Percentiles rank a stretch among this genome's conserved stretches.
Conservation (phyloP, 257 asterid genomes). For the Przewalskia tangutica region DNA sequence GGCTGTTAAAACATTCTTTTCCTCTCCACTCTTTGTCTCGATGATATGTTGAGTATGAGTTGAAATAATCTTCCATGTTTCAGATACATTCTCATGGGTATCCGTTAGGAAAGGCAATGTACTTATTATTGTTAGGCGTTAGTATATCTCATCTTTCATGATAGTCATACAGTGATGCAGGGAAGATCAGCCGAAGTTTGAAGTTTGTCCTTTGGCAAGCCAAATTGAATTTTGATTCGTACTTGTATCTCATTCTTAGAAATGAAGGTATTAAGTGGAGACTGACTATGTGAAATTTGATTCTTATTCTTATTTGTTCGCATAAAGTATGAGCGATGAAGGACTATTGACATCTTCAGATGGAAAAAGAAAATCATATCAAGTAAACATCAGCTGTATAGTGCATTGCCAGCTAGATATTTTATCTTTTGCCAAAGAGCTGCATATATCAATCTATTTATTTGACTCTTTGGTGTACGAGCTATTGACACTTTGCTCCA, state of each 20-base stretch:
- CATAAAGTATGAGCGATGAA: neutral
- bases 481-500: neutral
- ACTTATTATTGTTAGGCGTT: neutral
- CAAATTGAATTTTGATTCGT: neutral
- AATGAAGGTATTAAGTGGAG: neutral
- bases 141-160: neutral
- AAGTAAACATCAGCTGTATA: neutral
- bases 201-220: neutral
- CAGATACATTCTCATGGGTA: neutral
- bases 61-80: neutral
- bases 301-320: neutral
- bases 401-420: neutral
- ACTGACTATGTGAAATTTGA: neutral
- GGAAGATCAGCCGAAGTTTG: neutral
- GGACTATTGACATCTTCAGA: neutral
- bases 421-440: neutral
- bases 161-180: neutral
- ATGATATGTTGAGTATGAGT: neutral
- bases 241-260: neutral
- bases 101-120: neutral
- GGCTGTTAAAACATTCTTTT: neutral
- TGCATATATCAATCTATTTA: neutral
- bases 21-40: neutral
- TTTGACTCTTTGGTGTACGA: neutral
- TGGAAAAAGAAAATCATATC: neutral